A percentile compares a stretch with the other conserved stretches of the same genome.
These are phyloP conservation scores for Trametes cubensis DNA, from an alignment of 768 basidiomycete species.

Conservation along the genomic window DNA sequence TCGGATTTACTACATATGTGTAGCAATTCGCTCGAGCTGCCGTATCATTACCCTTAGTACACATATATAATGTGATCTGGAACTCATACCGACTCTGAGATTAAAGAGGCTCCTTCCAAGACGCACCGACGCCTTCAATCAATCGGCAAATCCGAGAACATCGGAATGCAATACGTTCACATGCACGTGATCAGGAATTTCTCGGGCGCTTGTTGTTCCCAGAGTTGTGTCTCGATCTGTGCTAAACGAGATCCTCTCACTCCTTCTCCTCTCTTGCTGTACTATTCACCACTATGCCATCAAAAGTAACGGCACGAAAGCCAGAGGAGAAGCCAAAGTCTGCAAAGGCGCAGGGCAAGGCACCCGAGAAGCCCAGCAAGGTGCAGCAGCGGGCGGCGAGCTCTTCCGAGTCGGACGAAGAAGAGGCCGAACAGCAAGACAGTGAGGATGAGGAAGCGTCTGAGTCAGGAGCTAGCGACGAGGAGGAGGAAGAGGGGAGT, in stretches of 20 bases:
- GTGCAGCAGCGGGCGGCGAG: slow-evolving; percentile 12
- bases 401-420: slow-evolving; percentile 6
- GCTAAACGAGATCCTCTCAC: not conserved
- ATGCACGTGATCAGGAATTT: slow-evolving; percentile 18
- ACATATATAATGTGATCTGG: no score
- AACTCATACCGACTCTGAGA: no score
- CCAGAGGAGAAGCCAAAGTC: not conserved
- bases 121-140: no score
- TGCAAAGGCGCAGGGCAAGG: slow-evolving; percentile 1
- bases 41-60: no score
- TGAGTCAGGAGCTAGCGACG: not conserved
- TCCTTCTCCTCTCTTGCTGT: not conserved
- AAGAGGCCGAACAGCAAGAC: not conserved
- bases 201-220: slow-evolving; percentile 6
- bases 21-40: no score
- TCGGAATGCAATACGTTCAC: no score
- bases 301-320: slow-evolving; percentile 5
- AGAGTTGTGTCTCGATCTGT: not conserved
- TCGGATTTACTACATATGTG: no score
- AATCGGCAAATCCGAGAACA: no score
- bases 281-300: slow-evolving; percentile 9
- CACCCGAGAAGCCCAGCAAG: slow-evolving; percentile 5
- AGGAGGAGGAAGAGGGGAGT: not conserved
- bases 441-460: not conserved
- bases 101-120: no score